phyloP scores from a whole-genome alignment of 805 yeast genomes.

The Candida nonsorbophila region DNA sequence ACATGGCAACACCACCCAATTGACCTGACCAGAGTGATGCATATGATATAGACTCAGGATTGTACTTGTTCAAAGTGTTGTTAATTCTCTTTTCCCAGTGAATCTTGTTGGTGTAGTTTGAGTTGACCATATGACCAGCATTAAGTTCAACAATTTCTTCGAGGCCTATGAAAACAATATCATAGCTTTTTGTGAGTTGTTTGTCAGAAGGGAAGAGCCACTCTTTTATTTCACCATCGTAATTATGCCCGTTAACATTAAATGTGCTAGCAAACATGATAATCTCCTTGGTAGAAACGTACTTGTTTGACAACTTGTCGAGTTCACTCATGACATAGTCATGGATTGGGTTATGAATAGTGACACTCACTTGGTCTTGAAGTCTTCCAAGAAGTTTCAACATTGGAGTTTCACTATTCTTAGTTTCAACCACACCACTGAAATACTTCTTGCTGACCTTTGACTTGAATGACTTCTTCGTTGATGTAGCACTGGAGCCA shows the following conservation, averaged over 20 bases:
- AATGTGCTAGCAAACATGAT: constrained; percentile 45
- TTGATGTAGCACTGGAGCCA: constrained; percentile 37
- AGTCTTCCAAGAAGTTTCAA: constrained; percentile 46
- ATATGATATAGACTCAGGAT: constrained; percentile 39
- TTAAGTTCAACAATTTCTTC: constrained; percentile 81
- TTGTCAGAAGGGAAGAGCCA: constrained; percentile 42
- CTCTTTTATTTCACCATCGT: constrained; percentile 34
- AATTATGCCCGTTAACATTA: constrained; percentile 49
- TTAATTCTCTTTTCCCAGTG: constrained; percentile 66
- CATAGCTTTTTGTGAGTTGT: constrained; percentile 37
- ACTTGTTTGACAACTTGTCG: constrained; percentile 33
- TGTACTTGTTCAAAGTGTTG: constrained; percentile 34
- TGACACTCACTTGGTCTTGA: constrained; percentile 40
- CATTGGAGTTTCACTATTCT: constrained; percentile 36
- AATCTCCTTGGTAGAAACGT: constrained; percentile 34
- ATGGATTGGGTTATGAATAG: constrained; percentile 49
- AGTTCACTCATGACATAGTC: constrained; percentile 44
- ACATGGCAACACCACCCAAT: constrained; percentile 75
- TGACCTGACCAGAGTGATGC: constrained; percentile 68
- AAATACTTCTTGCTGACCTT: constrained; percentile 32
- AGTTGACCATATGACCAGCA: constrained; percentile 76
- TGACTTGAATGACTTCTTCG: constrained; percentile 26
- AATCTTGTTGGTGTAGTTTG: constrained; percentile 56
- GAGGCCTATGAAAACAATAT: constrained; percentile 75
- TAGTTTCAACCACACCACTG: constrained; percentile 37